Evolutionary conservation across 1,284 basidiomycete genomes (phyloP).

Genomic region (Vanrija sp.): DNA sequence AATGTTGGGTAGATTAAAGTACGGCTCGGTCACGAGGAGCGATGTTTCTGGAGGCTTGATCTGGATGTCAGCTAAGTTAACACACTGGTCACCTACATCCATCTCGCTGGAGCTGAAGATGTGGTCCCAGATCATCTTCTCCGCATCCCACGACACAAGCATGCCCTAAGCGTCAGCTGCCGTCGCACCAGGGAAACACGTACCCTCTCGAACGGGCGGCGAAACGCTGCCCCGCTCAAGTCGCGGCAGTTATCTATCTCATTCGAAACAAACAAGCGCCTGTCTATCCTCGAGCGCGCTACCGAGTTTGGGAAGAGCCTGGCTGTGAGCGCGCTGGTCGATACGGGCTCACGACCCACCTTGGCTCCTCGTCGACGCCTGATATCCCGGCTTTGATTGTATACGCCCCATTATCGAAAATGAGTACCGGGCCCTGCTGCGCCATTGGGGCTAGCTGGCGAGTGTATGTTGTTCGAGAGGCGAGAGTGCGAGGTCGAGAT

Average conservation of each 20-base stretch:
- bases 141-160: slow-evolving; percentile 84
- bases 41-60: slow-evolving; percentile 67
- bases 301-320: slow-evolving; percentile 75
- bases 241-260: slow-evolving; percentile 72
- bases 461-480: too few relatives aligned
- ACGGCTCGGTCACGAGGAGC: slow-evolving; percentile 84
- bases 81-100: slow-evolving; percentile 54
- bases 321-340: slow-evolving; percentile 1
- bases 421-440: slow-evolving; percentile 51
- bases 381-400: slow-evolving; percentile 71
- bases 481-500: too few relatives aligned
- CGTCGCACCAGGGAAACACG: slow-evolving; percentile 17
- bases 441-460: too few relatives aligned
- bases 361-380: slow-evolving; percentile 39
- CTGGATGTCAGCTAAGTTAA: slow-evolving; percentile 47
- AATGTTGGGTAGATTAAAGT: slow-evolving; percentile 85
- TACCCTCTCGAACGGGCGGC: slow-evolving; percentile 81
- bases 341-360: slow-evolving; percentile 20
- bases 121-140: slow-evolving; percentile 86
- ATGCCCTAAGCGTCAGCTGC: slow-evolving; percentile 61
- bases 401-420: slow-evolving; percentile 81
- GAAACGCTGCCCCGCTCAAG: slow-evolving; percentile 71
- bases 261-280: slow-evolving; percentile 72
- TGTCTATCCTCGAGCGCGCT: slow-evolving; percentile 73
- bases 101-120: slow-evolving; percentile 68